Conservation (phyloP, 345 rosid genomes). For the Raphanus sativus region DNA sequence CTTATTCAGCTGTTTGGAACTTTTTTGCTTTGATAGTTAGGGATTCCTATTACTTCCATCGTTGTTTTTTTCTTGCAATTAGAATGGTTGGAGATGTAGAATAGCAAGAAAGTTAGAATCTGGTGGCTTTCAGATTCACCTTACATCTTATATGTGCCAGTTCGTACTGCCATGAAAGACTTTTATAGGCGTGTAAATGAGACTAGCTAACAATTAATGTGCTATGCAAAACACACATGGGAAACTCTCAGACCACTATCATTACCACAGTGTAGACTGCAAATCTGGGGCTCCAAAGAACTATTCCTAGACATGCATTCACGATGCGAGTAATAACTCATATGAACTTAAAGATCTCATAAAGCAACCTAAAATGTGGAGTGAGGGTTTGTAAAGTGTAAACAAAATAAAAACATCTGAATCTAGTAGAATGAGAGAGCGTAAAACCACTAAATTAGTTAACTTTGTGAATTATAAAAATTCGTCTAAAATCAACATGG, state of each 20-base stretch:
- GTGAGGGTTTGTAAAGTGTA: background rate
- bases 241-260: background rate
- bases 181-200: background rate
- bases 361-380: background rate
- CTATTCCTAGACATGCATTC: background rate
- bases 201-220: background rate
- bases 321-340: background rate
- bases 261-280: background rate
- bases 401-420: background rate
- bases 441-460: background rate
- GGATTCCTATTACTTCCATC: background rate
- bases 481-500: background rate
- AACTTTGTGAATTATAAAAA: background rate
- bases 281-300: background rate
- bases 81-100: background rate
- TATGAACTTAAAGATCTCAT: background rate
- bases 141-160: background rate
- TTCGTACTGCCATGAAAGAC: background rate
- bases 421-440: background rate
- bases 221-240: background rate
- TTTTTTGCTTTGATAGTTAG: background rate
- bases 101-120: background rate
- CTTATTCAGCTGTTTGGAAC: background rate
- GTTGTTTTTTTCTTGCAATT: background rate
- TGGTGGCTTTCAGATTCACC: background rate